Percentiles rank a stretch among this genome's conserved stretches.
These are phyloP conservation scores for Rhizopus arrhizus DNA, from an alignment of 371 early-diverging fungal genomes.

Conservation along the genomic window DNA sequence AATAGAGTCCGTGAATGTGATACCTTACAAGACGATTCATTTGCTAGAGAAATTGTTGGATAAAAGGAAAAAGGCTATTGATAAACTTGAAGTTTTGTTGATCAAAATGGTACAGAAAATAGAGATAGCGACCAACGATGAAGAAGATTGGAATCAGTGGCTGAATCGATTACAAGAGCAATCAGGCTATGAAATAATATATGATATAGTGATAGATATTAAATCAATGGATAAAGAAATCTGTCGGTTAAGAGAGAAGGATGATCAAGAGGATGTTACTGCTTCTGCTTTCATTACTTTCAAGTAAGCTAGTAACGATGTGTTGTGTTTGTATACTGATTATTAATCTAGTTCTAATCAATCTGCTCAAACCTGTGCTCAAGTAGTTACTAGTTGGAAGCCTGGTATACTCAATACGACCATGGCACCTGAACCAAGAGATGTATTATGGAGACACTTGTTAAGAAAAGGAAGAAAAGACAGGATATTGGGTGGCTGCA, in stretches of 20 bases:
- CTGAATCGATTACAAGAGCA: neutral
- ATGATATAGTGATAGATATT: slow-evolving; percentile 16
- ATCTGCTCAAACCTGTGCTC: slow-evolving; percentile 62
- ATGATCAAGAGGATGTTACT: slow-evolving; percentile 25
- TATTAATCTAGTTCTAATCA: slow-evolving; percentile 41
- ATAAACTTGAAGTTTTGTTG: slow-evolving; percentile 34
- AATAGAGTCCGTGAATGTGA: slow-evolving; percentile 42
- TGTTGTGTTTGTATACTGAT: slow-evolving; percentile 4
- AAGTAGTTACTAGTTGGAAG: slow-evolving; percentile 60
- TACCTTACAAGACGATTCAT: slow-evolving; percentile 32
- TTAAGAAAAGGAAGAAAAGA: slow-evolving; percentile 56
- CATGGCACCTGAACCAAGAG: slow-evolving; percentile 91
- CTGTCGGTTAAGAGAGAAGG: slow-evolving; percentile 28
- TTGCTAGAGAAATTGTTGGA: slow-evolving; percentile 18
- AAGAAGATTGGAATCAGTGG: slow-evolving; percentile 10
- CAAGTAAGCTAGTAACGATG: slow-evolving; percentile 37
- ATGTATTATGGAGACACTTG: slow-evolving; percentile 86
- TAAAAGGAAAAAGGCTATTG: slow-evolving; percentile 23
- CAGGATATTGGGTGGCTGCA: slow-evolving; percentile 36
- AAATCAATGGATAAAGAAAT: slow-evolving; percentile 31
- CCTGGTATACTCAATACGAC: slow-evolving; percentile 72
- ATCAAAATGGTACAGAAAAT: slow-evolving; percentile 27
- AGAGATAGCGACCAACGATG: neutral
- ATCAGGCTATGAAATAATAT: neutral
- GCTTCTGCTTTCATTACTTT: slow-evolving; percentile 69